Percentiles rank a stretch among this genome's conserved stretches.
Conservation (phyloP, 495 filamentous ascomycete species). For the Oidiodendron maius region DNA sequence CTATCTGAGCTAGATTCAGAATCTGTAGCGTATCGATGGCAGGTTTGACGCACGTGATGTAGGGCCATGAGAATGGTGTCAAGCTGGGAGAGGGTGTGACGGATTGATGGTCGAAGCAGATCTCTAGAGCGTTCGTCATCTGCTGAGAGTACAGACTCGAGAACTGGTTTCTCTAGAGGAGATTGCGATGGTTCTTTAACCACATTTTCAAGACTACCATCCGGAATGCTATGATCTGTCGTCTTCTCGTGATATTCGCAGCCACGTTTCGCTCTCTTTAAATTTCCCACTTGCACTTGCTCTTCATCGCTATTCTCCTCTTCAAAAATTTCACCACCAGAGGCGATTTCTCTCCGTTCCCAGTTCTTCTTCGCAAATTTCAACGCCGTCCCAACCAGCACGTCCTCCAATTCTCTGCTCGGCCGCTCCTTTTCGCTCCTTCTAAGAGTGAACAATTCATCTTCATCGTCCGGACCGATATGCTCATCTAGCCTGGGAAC, state of each 20-base stretch:
- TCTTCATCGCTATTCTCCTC: conserved; percentile 10
- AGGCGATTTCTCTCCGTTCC: conserved; percentile 26
- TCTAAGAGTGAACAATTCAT: conserved; percentile 41
- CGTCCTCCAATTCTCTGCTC: conserved; percentile 59
- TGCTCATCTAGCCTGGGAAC: conserved; percentile 53
- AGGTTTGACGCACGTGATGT: conserved; percentile 52
- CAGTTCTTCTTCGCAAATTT: conserved; percentile 62
- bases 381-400: conserved; percentile 54
- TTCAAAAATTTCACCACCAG: background rate
- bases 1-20: conserved; percentile 23
- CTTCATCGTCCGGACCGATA: conserved; percentile 35
- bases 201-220: background rate
- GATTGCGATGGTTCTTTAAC: conserved; percentile 1
- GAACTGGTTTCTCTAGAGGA: background rate
- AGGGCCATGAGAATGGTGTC: conserved; percentile 62
- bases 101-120: conserved; percentile 57
- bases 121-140: conserved; percentile 58
- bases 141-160: conserved; percentile 39
- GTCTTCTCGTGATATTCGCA: background rate
- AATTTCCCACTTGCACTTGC: background rate
- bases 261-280: background rate
- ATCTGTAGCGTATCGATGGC: conserved; percentile 25
- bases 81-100: conserved; percentile 57
- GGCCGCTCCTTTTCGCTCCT: conserved; percentile 35
- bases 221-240: background rate